phyloP scores from a whole-genome alignment of 2,329 filamentous ascomycete genomes.

The Monilinia laxa region DNA sequence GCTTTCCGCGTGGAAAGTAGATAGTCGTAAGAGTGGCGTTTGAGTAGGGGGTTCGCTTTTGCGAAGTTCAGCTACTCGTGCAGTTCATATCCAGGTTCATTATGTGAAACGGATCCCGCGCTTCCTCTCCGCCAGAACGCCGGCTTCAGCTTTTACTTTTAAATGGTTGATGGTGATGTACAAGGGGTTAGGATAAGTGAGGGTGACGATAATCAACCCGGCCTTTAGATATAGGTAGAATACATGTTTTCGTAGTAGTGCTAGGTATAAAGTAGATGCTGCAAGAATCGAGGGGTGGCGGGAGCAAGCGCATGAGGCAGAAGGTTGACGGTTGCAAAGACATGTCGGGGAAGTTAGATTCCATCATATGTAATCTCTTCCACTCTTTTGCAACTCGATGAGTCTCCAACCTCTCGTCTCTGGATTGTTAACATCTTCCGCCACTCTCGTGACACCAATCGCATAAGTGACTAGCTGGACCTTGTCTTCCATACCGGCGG shows the following conservation, averaged over 20 bases:
- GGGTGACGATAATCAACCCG: background rate
- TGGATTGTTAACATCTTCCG: conserved; percentile 94
- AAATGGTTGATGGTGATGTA: background rate
- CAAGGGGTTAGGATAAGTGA: background rate
- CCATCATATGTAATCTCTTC: conserved; percentile 76
- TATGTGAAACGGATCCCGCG: background rate
- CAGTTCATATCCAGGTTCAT: background rate
- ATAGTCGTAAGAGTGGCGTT: conserved; percentile 13
- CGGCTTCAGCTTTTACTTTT: background rate
- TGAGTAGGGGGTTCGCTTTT: background rate
- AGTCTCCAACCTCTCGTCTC: conserved; percentile 96
- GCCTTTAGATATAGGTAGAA: background rate
- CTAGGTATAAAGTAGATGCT: background rate
- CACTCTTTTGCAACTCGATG: conserved; percentile 98
- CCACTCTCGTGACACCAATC: conserved; percentile 89
- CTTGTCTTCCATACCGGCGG: conserved; percentile 97
- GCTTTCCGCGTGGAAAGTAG: background rate
- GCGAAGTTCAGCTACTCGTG: background rate
- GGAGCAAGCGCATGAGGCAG: background rate
- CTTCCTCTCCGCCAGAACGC: background rate
- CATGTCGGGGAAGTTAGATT: background rate
- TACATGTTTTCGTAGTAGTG: background rate
- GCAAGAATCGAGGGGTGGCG: background rate
- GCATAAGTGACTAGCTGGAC: conserved; percentile 98
- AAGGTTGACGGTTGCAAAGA: background rate